These are phyloP conservation scores for Gregarina niphandrodes DNA, from an alignment of 169 alveolate species.

Conservation along the genomic window DNA sequence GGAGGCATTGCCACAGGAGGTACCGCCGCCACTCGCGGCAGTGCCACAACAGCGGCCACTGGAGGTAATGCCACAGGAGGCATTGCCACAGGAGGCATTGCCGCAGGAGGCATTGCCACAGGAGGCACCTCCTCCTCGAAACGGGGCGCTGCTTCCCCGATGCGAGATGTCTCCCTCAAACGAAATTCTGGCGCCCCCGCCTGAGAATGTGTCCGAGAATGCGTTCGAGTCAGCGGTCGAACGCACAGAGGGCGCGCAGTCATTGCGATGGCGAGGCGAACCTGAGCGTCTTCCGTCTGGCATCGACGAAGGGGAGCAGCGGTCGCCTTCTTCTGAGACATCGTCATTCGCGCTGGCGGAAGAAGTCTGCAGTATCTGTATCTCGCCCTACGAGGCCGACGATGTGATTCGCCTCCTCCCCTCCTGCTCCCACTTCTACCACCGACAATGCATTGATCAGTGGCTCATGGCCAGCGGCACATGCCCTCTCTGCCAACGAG, in stretches of 20 bases:
- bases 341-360: neutral
- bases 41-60: too few species aligned
- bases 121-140: too few species aligned
- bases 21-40: too few species aligned
- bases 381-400: neutral
- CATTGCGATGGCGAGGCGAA: slow-evolving; percentile 1
- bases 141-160: too few species aligned
- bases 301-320: neutral
- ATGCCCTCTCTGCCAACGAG: slow-evolving; percentile 31
- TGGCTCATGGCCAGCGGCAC: slow-evolving; percentile 27
- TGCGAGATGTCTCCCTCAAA: too few species aligned
- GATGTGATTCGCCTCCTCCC: slow-evolving; percentile 27
- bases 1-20: too few species aligned
- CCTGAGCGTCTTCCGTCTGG: neutral
- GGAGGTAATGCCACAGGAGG: too few species aligned
- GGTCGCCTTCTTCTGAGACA: neutral
- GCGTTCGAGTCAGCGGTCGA: slow-evolving; percentile 3
- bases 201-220: too few species aligned
- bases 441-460: slow-evolving; percentile 24
- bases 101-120: too few species aligned
- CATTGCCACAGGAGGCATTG: too few species aligned
- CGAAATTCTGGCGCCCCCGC: too few species aligned
- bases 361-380: slow-evolving; percentile 4
- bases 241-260: neutral
- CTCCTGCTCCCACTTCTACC: slow-evolving; percentile 31